Base-by-base conservation (phyloP, 768 basidiomycete species). In the Clathrus columnatus region DNA sequence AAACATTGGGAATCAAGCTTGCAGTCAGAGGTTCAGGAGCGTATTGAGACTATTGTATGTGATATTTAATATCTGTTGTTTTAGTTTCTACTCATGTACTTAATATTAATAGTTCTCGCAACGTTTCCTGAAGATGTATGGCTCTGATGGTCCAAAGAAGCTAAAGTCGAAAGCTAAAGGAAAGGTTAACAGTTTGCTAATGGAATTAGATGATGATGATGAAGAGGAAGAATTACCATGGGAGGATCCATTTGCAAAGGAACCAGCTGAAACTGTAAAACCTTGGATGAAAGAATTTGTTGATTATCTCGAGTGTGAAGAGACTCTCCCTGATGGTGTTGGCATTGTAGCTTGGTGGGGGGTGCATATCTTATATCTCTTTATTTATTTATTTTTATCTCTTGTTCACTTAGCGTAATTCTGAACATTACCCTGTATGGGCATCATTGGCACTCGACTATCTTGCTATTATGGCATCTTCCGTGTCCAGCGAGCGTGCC, bases 401-500 rank as follows among this genome's bases (percentile, higher is more conserved):
- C n/a, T n/a, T 23, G 26, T 28, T 7, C 21, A 8, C 51, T 28
- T n/a, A 69, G 67, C 24, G 59, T 0, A 68, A 72, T 59, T 46
- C 61, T 4, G 26, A 32, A 2, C 56, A 61, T 1, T 68, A 68
- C 57, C 70, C 67, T 2, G 63, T 64, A 0, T 73, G 70, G 71
- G 67, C 66, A 0, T 69, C 69, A 0, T 62, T 74, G 1, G 70
- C 73, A 7, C 55, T 61, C 7, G 72, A 75, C 53, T 69, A 70
- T 24, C 64, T 75, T 7, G 48, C 70, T 1, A 67, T 75, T 23
- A 72, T 73, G 69, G 68, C 69, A 7, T 63, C 67, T 11, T 64
- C 61, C 1, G 71, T 74, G 7, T 73, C 72, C 4, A 70, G 68
- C 61, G 69, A 75, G 58, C 63, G 63, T 7, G 72, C 70, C 5